Evolutionary conservation across 257 asterid genomes (phyloP), one percentile per base, ranked within the genome.

Genomic region (Solanum bukasovii): DNA sequence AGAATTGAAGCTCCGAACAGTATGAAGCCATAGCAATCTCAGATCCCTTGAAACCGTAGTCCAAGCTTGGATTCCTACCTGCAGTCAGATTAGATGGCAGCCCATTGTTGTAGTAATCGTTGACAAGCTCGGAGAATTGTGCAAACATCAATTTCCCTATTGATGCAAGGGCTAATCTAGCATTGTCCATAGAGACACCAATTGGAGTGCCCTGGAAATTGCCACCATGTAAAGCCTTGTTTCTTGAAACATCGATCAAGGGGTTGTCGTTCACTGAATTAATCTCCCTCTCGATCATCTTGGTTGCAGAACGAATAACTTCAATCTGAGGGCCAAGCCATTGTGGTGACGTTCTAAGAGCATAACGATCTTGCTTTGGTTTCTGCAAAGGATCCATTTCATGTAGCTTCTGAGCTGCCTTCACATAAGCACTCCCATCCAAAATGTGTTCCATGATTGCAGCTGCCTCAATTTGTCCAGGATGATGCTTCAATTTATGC

Each of bases 291-390:
- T 92, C 93, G 21, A 92, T 92, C 94, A 92, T 91, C 68, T 91
- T 91, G 21, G 93, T 91, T 42, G 94, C 93, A 2, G 91, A 29
- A 10, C 93, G 93, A 61, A 92, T 92, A 35, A 92, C 94, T 84
- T 92, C 94, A 27, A 92, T 91, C 35, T 89, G 94, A 9, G 94
- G 94, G 35, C 93, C 94, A 4, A 92, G 92, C 94, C 94, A 92
- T 5, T 92, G 94, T 25, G 93, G 94, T 5, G 94, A 90, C 13
- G 94, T 92, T 21, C 92, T 84, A 8, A 92, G 93, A 5, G 94
- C 94, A n/a, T 92, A 92, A 16, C 93, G 92, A 67, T 91, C 94
- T 68, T 90, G 93, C 49, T 92, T 92, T 6, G 94, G 93, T 65
- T 91, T 92, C 89, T 91, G 93, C 23, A 92, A 68, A 5, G 94